phyloP scores from a whole-genome alignment of 2,329 filamentous ascomycete species.

The Amphichorda felina region DNA sequence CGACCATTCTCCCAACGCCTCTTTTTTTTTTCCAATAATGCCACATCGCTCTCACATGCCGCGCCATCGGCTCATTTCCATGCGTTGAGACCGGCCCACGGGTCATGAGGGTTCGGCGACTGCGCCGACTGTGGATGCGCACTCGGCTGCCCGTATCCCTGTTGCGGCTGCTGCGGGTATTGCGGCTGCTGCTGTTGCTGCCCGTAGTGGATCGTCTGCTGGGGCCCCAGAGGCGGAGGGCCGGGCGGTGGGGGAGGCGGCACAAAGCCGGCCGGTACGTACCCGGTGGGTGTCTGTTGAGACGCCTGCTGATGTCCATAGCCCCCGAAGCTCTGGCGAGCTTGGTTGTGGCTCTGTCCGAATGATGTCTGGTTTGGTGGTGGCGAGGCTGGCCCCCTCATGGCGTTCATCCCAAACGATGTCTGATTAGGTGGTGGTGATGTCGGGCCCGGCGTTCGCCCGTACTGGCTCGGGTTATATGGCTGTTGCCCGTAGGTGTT shows the following conservation, averaged over 20 bases:
- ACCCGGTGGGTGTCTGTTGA: conserved; percentile 25
- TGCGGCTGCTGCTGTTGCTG: conserved; percentile 12
- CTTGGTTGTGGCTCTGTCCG: conserved; percentile 21
- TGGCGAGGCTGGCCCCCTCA: conserved; percentile 34
- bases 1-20: too few relatives aligned
- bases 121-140: conserved; percentile 18
- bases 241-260: conserved; percentile 53
- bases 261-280: conserved; percentile 45
- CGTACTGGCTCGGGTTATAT: conserved; percentile 48
- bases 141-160: conserved; percentile 5
- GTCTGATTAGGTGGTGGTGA: conserved; percentile 55
- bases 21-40: too few relatives aligned
- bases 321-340: conserved; percentile 20
- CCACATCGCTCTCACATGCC: too few relatives aligned
- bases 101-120: conserved; percentile 29
- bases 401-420: conserved; percentile 27
- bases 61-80: conserved; percentile 30
- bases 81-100: conserved; percentile 39
- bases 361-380: conserved; percentile 46
- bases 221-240: conserved; percentile 47
- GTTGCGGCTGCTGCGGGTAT: conserved; percentile 9
- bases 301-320: conserved; percentile 16
- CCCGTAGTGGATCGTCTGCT: conserved; percentile 48
- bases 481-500: conserved; percentile 12
- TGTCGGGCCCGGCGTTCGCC: conserved; percentile 43